A percentile compares a stretch with the other conserved stretches of the same genome.
Evolutionary conservation across 495 filamentous ascomycete genomes (phyloP).

Genomic region (Talaromyces adpressus): DNA sequence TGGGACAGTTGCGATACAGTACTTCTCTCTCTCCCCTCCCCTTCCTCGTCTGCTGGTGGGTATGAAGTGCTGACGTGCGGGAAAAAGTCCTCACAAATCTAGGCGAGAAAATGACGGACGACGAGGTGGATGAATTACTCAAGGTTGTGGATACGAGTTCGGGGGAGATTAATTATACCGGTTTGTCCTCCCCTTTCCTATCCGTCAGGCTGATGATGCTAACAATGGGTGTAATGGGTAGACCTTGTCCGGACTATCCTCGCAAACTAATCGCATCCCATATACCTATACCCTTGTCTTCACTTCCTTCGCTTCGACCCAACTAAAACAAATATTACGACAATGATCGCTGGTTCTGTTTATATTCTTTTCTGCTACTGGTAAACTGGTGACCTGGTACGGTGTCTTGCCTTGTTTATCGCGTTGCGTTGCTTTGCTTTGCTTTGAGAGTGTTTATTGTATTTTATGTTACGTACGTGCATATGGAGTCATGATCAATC

Average conservation of each 20-base stretch:
- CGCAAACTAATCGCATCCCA: conserved; percentile 59
- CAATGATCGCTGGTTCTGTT: background rate
- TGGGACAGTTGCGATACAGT: conserved; percentile 92
- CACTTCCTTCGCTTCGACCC: conserved; percentile 12
- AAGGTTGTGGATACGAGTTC: conserved; percentile 93
- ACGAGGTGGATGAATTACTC: conserved; percentile 95
- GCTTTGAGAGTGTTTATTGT: background rate
- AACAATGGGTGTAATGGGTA: conserved; percentile 20
- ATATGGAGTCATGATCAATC: conserved; percentile 4
- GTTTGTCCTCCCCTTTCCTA: conserved; percentile 36
- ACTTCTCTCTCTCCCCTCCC: conserved; percentile 9
- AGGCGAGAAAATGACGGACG: conserved; percentile 97
- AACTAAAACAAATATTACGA: background rate
- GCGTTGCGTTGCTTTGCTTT: background rate
- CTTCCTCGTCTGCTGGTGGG: background rate
- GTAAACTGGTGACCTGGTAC: background rate
- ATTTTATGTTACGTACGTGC: background rate
- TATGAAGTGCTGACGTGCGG: background rate
- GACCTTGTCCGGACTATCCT: conserved; percentile 92
- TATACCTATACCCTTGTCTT: background rate
- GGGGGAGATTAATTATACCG: conserved; percentile 94
- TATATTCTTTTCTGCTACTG: conserved; percentile 12
- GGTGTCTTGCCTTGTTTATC: background rate
- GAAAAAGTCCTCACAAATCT: conserved; percentile 79
- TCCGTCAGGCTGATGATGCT: background rate